Base-by-base conservation (phyloP, 495 filamentous ascomycete genomes). In the Stereocaulon alpinum region DNA sequence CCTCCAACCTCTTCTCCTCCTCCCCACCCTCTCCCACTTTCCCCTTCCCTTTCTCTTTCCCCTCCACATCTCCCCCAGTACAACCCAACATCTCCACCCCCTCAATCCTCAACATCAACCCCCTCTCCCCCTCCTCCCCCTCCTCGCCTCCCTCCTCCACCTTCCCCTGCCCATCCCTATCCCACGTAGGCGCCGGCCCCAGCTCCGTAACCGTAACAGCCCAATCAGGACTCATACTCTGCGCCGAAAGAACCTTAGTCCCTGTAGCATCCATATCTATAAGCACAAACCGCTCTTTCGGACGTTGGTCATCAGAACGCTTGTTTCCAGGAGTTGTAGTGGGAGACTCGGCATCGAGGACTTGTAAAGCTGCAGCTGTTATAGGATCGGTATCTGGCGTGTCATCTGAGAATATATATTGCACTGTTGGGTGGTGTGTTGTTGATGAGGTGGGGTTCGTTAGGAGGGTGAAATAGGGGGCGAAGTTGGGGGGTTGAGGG, bases 321-420 rank as follows among this genome's bases (percentile, higher is more conserved):
- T 6, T 42, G 17, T 17, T 32, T 48, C 10, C 18, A 20, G 6
- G 27, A 6, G 6, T 34, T 34, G 50, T 3, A 40, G 63, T 27
- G 22, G 53, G 27, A 18, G 62, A 42, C 9, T 34, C 49, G 52
- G n/a, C 63, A 54, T n/a, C 62, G 67, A 80, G 66, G 6, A 70
- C 70, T 37, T 74, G 72, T 10, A 80, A 62, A 6, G 75, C 74
- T 14, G 77, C 78, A 55, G 76, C 74, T 7, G 85, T 86, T 34
- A 88, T 70, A 47, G 85, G 73, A 11, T 87, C 85, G 5, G 68
- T 70, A 67, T 81, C 78, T 11, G 76, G 74, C 59, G 83, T 81
- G 71, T 95, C 89, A 67, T 91, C 86, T 63, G 78, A 80, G 73
- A 95, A 97, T 61, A 96, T 81, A 73, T 97, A 97, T 76, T 92